These are phyloP conservation scores for Vigna hirtella DNA, from an alignment of 306 rosid species.

Conservation along the genomic window DNA sequence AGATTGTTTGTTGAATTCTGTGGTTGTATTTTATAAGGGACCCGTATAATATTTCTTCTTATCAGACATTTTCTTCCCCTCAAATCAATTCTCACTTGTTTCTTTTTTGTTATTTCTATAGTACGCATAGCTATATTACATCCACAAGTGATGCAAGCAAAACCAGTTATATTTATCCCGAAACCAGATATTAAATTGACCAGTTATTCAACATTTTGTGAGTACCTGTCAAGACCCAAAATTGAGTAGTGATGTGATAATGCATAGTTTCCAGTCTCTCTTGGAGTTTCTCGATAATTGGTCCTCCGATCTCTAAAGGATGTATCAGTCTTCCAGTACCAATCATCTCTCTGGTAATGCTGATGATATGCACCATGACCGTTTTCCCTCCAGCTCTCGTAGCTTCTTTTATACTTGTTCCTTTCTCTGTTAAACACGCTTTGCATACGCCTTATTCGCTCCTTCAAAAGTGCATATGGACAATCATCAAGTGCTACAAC, in stretches of 20 bases:
- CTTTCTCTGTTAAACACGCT: constrained; percentile 98
- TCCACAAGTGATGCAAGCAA: constrained; percentile 16
- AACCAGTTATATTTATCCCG: background rate
- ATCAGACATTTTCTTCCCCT: constrained; percentile 38
- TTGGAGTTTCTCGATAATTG: constrained; percentile 71
- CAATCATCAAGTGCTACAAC: constrained; percentile 4
- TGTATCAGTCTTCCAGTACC: constrained; percentile 95
- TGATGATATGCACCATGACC: constrained; percentile 68
- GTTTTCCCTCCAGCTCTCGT: constrained; percentile 87
- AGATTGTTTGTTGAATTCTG: constrained; percentile 18
- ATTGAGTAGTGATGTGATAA: constrained; percentile 92
- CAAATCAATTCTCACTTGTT: constrained; percentile 17
- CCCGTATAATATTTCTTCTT: constrained; percentile 1
- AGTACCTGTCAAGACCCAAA: constrained; percentile 97
- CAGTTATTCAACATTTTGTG: constrained; percentile 7
- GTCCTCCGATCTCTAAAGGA: constrained; percentile 69
- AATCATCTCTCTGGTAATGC: constrained; percentile 90
- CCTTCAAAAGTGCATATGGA: constrained; percentile 58
- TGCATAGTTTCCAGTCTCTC: constrained; percentile 64
- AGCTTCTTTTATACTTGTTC: constrained; percentile 73
- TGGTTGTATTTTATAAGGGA: constrained; percentile 27
- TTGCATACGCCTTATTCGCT: constrained; percentile 98
- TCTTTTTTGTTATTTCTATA: background rate
- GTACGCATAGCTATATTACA: constrained; percentile 10
- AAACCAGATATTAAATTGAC: constrained; percentile 25